Conservation (phyloP, 2,329 filamentous ascomycete genomes). For the Tolypocladium tropicale region DNA sequence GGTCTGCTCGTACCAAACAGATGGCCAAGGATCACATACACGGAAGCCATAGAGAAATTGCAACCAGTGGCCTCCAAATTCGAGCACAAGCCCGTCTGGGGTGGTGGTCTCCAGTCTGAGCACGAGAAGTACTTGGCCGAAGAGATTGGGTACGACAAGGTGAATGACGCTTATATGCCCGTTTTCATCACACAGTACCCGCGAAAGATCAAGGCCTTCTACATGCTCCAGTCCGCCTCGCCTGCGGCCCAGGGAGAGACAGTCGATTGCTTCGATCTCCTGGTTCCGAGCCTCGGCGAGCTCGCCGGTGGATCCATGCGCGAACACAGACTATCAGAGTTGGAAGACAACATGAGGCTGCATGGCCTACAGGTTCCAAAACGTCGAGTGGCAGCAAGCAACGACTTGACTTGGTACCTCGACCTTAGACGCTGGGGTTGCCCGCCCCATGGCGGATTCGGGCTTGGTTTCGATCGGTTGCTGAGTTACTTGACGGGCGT, state of each 20-base stretch:
- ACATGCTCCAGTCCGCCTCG: constrained; percentile 33
- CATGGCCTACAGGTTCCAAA: constrained; percentile 46
- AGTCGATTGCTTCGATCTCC: constrained; percentile 82
- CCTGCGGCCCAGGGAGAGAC: constrained; percentile 34
- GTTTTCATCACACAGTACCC: constrained; percentile 94
- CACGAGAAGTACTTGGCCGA: constrained; percentile 84
- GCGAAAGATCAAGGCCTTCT: constrained; percentile 83
- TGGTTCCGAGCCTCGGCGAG: constrained; percentile 79
- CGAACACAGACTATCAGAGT: constrained; percentile 61
- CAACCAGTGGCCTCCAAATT: constrained; percentile 53
- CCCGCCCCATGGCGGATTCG: constrained; percentile 84
- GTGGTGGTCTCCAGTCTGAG: constrained; percentile 71
- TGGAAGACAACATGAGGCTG: constrained; percentile 60
- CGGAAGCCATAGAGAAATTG: constrained; percentile 62
- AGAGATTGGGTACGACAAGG: constrained; percentile 40
- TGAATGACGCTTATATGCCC: constrained; percentile 45
- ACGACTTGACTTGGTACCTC: constrained; percentile 67
- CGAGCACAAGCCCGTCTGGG: constrained; percentile 58
- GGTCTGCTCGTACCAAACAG: constrained; percentile 40
- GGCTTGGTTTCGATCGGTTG: constrained; percentile 79
- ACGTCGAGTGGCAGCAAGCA: constrained; percentile 16
- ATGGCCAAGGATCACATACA: constrained; percentile 82
- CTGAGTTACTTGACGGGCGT: constrained; percentile 76
- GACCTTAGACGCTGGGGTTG: constrained; percentile 87
- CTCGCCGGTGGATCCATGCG: constrained; percentile 83